Conservation (phyloP, 805 yeast species). For the Suhomyces sp. region DNA sequence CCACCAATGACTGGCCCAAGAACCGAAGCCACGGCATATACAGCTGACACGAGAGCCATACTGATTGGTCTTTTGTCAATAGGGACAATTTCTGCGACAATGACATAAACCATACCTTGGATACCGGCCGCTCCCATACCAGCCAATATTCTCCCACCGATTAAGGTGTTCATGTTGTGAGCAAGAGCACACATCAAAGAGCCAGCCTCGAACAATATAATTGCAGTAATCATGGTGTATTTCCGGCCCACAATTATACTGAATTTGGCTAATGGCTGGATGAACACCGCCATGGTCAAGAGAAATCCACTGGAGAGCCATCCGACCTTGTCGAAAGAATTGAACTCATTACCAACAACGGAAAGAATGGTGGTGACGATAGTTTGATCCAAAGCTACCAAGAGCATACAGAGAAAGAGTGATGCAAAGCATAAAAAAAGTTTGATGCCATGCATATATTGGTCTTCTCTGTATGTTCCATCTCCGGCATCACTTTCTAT, state of each 20-base stretch:
- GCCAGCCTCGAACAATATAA: constrained; percentile 32
- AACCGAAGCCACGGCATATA: constrained; percentile 24
- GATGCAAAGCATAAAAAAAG: constrained; percentile 28
- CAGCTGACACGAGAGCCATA: constrained; percentile 18
- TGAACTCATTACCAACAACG: constrained; percentile 35
- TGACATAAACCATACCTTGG: constrained; percentile 27
- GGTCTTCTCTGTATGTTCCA: constrained; percentile 40
- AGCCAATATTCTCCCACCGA: constrained; percentile 41
- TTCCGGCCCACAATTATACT: constrained; percentile 40
- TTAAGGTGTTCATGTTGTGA: constrained; percentile 33
- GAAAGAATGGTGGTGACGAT: constrained; percentile 36
- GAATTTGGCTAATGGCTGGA: constrained; percentile 36
- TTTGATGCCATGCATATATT: constrained; percentile 30
- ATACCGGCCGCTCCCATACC: constrained; percentile 41
- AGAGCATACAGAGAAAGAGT: constrained; percentile 29
- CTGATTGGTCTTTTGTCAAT: constrained; percentile 26
- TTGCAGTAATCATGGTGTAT: constrained; percentile 23
- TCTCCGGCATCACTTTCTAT: constrained; percentile 44
- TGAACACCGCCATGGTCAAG: constrained; percentile 33
- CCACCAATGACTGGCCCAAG: constrained; percentile 27
- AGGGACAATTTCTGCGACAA: constrained; percentile 33
- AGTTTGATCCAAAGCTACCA: constrained; percentile 41
- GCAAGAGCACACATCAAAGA: constrained; percentile 41
- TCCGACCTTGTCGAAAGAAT: constrained; percentile 32
- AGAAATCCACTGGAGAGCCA: constrained; percentile 41